Conservation (phyloP, 164 flowering plant genomes). For the Echeveria elegans region DNA sequence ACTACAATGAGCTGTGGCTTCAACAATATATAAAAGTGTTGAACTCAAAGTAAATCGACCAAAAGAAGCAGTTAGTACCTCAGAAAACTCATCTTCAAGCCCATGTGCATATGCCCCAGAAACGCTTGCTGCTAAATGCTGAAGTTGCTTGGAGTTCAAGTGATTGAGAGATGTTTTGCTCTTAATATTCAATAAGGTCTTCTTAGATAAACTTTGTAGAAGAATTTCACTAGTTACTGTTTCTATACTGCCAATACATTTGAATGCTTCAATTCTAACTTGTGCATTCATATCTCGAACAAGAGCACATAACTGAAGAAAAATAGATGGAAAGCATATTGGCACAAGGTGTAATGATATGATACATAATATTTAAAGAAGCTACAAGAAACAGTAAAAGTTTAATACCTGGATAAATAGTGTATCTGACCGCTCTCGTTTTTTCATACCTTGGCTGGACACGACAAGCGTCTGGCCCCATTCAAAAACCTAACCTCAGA, state of each 20-base stretch:
- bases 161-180: slow-evolving; percentile 23
- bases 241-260: slow-evolving; percentile 50
- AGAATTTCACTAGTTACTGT: slow-evolving; percentile 54
- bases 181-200: slow-evolving; percentile 26
- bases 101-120: slow-evolving; percentile 89
- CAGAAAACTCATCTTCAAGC: slow-evolving; percentile 80
- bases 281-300: slow-evolving; percentile 71
- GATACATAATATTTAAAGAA: neutral
- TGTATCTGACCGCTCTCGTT: slow-evolving; percentile 36
- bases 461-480: slow-evolving; percentile 51
- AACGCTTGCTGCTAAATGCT: slow-evolving; percentile 31
- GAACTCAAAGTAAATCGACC: neutral
- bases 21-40: neutral
- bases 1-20: neutral
- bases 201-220: slow-evolving; percentile 67
- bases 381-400: neutral
- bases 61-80: slow-evolving; percentile 31
- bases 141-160: slow-evolving; percentile 16
- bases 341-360: neutral
- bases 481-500: slow-evolving; percentile 31
- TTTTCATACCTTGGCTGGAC: slow-evolving; percentile 17
- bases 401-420: slow-evolving; percentile 54
- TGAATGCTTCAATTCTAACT: slow-evolving; percentile 63
- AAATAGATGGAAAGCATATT: slow-evolving; percentile 8
- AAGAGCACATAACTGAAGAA: slow-evolving; percentile 62